Percentiles rank a stretch among this genome's conserved stretches.
These are phyloP conservation scores for Chimonanthus praecox DNA, from an alignment of 164 flowering plant species.

Conservation along the genomic window DNA sequence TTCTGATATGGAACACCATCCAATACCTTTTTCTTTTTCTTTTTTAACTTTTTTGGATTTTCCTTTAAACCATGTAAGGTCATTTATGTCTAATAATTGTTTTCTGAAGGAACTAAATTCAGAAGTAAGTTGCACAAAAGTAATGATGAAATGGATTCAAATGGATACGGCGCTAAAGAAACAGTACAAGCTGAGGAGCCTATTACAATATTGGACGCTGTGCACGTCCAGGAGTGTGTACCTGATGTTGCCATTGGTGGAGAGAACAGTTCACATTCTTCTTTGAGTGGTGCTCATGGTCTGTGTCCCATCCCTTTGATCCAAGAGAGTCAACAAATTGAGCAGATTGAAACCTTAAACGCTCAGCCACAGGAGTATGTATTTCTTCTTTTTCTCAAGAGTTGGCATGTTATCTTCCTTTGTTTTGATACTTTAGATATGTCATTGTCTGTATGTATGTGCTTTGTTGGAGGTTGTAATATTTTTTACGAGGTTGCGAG, in stretches of 20 bases:
- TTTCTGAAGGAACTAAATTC: constrained; percentile 20
- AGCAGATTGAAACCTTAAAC: constrained; percentile 20
- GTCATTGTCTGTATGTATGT: neutral
- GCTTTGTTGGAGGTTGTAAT: neutral
- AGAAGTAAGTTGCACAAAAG: constrained; percentile 1
- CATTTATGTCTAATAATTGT: neutral
- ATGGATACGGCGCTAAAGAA: constrained; percentile 26
- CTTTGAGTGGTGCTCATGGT: neutral
- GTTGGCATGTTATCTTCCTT: neutral
- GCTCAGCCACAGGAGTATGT: constrained; percentile 35
- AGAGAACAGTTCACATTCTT: constrained; percentile 1
- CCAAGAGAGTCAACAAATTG: constrained; percentile 13
- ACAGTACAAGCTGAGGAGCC: constrained; percentile 26
- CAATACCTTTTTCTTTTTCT: neutral
- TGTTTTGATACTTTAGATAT: neutral
- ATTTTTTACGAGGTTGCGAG: neutral
- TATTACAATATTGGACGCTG: neutral
- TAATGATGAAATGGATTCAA: constrained; percentile 15
- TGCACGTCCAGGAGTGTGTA: neutral
- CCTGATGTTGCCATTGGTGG: neutral
- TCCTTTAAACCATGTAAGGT: neutral
- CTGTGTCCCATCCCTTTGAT: neutral
- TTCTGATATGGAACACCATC: neutral
- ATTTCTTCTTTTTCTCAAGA: constrained; percentile 6
- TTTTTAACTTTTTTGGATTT: neutral